Evolutionary conservation across 352 stramenopile genomes (phyloP), one percentile per base, ranked within the genome.

Genomic region (Phytophthora sp.): DNA sequence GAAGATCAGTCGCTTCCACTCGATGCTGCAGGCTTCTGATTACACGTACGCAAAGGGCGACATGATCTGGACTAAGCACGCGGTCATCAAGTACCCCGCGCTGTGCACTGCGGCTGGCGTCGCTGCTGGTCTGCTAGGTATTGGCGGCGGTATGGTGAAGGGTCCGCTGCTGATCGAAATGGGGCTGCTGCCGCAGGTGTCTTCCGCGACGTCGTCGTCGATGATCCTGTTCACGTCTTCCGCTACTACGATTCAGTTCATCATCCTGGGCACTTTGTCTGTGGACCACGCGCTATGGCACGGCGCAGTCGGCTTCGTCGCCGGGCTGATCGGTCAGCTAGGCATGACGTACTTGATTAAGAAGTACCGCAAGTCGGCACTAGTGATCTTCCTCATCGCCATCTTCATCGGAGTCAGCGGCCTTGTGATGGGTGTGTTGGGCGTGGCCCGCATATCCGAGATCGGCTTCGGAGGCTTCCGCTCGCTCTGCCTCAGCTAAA

Each of bases 21-120:
- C 67, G 18, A 79, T 88, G 44, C 53, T 93, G 45, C 72, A 89
- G 54, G 64, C 70, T 7, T 89, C 68, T 0, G 83, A 85, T 8
- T 99, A 98, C 66, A 72, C 89, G n/a, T 99, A 98, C 68, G 71
- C 91, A n/a, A 88, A 98, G 60, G 97, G 96, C 13, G 97, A 99
- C 70, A 95, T 99, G 54, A 58, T 96, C 54, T 99, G 97, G 97
- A 88, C 95, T 61, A 78, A 77, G 26, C 69, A 82, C n/a, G 82
- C 91, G 5, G 96, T 97, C 0, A 60, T 99, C 39, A 86, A 87
- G 66, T 93, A 92, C 60, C 87, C 87, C 6, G 73, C 75, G 24
- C 30, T 95, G 1, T 95, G 87, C 41, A 91, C 83, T 45, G 72
- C 79, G 6, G 87, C 87, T 12, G 87, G 87, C 4, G 62, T 93